These are phyloP conservation scores for Ostreobium quekettii DNA, from an alignment of 139 green algal genomes.

Conservation along the genomic window DNA sequence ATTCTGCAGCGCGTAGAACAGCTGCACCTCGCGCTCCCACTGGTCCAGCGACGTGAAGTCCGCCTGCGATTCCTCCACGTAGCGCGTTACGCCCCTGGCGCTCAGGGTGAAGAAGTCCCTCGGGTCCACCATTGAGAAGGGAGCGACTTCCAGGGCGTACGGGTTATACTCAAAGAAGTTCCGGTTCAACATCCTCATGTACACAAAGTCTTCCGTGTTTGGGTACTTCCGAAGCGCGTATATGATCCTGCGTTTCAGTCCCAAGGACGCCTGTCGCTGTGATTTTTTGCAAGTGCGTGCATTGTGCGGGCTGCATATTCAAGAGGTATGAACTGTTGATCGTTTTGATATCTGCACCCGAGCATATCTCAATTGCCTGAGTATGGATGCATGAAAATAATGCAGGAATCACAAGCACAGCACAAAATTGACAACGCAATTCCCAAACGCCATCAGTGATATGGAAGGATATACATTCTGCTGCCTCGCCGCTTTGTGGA, in stretches of 20 bases:
- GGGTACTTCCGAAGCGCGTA: slow-evolving; percentile 49
- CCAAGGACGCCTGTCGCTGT: too few relatives aligned
- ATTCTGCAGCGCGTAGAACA: slow-evolving; percentile 53
- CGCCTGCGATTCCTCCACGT: slow-evolving; percentile 40
- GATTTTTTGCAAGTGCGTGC: too few relatives aligned
- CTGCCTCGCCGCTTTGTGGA: too few relatives aligned
- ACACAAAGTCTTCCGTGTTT: slow-evolving; percentile 65
- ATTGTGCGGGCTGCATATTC: too few relatives aligned
- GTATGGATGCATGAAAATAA: too few relatives aligned
- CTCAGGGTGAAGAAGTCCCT: slow-evolving; percentile 73
- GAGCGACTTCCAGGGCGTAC: slow-evolving; percentile 61
- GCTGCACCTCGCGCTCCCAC: slow-evolving; percentile 65
- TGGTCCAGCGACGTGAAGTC: slow-evolving; percentile 70
- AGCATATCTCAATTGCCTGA: too few relatives aligned
- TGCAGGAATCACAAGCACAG: too few relatives aligned
- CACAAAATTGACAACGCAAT: too few relatives aligned
- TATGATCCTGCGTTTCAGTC: slow-evolving; percentile 53
- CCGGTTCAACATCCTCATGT: slow-evolving; percentile 43
- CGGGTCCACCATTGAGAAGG: slow-evolving; percentile 28
- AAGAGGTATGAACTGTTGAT: too few relatives aligned
- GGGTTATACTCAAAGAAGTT: slow-evolving; percentile 61
- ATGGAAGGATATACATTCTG: too few relatives aligned
- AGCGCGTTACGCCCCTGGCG: slow-evolving; percentile 62
- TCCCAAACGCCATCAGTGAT: too few relatives aligned
- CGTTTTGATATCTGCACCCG: too few relatives aligned